Evolutionary conservation across 2,329 filamentous ascomycete species (phyloP).

Genomic region (Aspergillus versicolor): DNA sequence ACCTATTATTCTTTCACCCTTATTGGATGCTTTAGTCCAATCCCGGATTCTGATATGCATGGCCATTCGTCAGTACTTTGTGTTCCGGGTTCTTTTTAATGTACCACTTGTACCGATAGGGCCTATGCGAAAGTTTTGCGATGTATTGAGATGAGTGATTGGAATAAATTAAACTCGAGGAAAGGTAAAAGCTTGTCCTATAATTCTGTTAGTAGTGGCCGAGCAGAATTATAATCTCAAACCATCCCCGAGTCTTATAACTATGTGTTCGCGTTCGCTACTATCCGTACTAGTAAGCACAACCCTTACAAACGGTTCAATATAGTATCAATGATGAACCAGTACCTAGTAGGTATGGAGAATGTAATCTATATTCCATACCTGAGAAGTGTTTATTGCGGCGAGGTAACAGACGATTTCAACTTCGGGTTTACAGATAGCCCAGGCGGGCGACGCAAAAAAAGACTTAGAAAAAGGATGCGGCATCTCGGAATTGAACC

Average conservation of each 20-base stretch:
- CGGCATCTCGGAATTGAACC: background rate
- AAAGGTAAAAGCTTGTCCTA: conserved; percentile 24
- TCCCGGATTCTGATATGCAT: background rate
- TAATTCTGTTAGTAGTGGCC: background rate
- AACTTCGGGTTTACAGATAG: too few species aligned
- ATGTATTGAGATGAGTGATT: conserved; percentile 13
- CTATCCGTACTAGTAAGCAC: too few species aligned
- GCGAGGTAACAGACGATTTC: too few species aligned
- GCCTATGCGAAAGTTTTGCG: conserved; percentile 15
- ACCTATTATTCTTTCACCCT: background rate
- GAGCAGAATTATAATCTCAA: too few species aligned
- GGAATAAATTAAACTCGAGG: conserved; percentile 22
- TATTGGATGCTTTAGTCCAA: background rate
- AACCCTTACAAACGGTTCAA: too few species aligned
- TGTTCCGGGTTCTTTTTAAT: conserved; percentile 11
- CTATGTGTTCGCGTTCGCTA: too few species aligned
- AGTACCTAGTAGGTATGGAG: too few species aligned
- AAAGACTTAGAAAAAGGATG: background rate
- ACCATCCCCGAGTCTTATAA: too few species aligned
- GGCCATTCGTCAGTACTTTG: conserved; percentile 5
- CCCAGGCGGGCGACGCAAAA: too few species aligned
- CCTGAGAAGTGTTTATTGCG: too few species aligned
- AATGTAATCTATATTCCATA: too few species aligned
- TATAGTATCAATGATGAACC: too few species aligned
- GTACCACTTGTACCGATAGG: conserved; percentile 27